Conservation (phyloP, 1,284 basidiomycete genomes). For the Ustilago trichophora region DNA sequence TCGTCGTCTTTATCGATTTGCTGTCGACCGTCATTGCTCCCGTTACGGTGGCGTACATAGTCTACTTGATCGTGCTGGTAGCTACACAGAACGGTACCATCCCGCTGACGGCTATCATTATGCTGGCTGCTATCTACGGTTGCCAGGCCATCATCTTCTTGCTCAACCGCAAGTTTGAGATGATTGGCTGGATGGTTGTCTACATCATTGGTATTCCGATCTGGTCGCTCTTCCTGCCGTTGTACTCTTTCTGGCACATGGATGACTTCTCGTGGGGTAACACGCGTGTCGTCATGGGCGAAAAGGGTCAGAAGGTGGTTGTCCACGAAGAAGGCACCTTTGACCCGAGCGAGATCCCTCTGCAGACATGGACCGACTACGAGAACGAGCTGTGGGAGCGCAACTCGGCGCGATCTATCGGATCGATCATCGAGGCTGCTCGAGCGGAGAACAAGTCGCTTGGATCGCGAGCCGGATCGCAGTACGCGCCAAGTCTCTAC, state of each 20-base stretch:
- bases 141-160: conserved; percentile 67
- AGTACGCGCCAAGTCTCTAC: conserved; percentile 53
- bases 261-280: conserved; percentile 96
- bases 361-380: conserved; percentile 94
- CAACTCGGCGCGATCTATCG: conserved; percentile 53
- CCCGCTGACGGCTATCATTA: conserved; percentile 77
- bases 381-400: conserved; percentile 60
- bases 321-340: conserved; percentile 96
- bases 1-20: conserved; percentile 95
- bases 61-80: conserved; percentile 70
- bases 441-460: conserved; percentile 49
- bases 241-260: conserved; percentile 99
- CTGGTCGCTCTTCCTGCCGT: conserved; percentile 89
- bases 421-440: conserved; percentile 54
- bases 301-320: conserved; percentile 83
- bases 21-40: conserved; percentile 80
- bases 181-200: conserved; percentile 63
- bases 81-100: conserved; percentile 53
- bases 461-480: conserved; percentile 50
- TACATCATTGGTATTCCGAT: conserved; percentile 79
- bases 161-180: conserved; percentile 66
- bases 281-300: conserved; percentile 91
- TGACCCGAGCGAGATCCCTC: conserved; percentile 92
- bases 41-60: conserved; percentile 79
- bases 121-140: conserved; percentile 93